Evolutionary conservation across 345 rosid genomes (phyloP).

Genomic region (Adansonia digitata): DNA sequence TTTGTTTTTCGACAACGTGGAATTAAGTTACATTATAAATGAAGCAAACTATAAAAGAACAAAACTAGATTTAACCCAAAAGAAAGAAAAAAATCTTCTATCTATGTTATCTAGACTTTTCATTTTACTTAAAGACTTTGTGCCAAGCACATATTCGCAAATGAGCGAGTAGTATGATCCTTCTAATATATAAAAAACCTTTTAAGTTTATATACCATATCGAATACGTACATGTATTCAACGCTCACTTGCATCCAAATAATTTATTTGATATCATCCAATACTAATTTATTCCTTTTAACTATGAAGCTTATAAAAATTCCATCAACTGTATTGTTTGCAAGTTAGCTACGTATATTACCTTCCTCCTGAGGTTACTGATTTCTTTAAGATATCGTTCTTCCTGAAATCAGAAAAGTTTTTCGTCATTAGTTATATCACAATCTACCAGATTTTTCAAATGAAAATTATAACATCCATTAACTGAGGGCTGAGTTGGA

Average conservation of each 20-base stretch:
- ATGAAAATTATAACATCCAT: background rate
- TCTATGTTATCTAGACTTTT: too few relatives aligned
- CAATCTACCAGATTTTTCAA: background rate
- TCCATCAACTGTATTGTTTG: background rate
- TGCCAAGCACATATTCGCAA: too few relatives aligned
- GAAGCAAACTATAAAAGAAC: background rate
- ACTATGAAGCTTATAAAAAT: background rate
- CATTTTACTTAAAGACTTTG: too few relatives aligned
- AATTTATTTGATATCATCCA: background rate
- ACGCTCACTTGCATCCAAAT: too few relatives aligned
- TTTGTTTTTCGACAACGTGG: background rate
- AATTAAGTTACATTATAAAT: background rate
- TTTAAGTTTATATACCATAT: too few relatives aligned
- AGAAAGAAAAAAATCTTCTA: background rate
- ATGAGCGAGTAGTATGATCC: too few relatives aligned
- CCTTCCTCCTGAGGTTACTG: slow-evolving; percentile 25
- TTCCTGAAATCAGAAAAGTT: slow-evolving; percentile 20
- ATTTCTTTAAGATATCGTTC: slow-evolving; percentile 22
- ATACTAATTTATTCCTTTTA: background rate
- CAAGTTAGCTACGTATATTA: background rate
- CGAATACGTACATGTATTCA: too few relatives aligned
- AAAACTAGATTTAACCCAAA: too few relatives aligned
- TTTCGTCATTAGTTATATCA: background rate
- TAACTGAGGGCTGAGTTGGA: background rate
- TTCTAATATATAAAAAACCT: too few relatives aligned